Conservation (phyloP, 768 basidiomycete species). For the Candolleomyces efflorescens region DNA sequence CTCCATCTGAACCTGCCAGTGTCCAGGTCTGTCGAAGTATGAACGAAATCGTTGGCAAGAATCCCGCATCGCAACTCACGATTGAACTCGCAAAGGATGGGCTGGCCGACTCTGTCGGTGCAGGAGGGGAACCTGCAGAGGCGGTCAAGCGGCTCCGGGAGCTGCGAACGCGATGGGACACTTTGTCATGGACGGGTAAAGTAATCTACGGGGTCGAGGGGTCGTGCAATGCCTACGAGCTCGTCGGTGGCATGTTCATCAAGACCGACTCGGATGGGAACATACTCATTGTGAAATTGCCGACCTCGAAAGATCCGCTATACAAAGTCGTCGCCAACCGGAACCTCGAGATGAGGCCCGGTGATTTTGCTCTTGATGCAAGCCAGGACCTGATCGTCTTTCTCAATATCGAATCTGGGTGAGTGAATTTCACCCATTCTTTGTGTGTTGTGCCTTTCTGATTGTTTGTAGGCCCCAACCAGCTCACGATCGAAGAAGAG, state of each 20-base stretch:
- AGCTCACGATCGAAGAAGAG: constrained; percentile 6
- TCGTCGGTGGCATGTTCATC: constrained; percentile 57
- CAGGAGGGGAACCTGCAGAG: neutral
- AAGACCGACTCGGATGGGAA: constrained; percentile 25
- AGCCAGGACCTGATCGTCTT: constrained; percentile 55
- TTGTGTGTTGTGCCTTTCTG: neutral
- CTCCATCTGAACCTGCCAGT: neutral
- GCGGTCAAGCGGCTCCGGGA: neutral
- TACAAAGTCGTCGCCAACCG: constrained; percentile 17
- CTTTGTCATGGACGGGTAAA: neutral
- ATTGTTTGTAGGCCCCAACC: constrained; percentile 5
- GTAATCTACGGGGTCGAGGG: constrained; percentile 11
- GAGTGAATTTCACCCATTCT: neutral
- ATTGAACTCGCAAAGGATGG: neutral
- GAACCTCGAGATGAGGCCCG: constrained; percentile 36
- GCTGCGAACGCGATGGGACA: neutral
- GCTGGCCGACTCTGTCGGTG: neutral
- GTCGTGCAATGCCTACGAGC: constrained; percentile 45
- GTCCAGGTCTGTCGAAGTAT: constrained; percentile 2
- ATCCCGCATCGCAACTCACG: neutral
- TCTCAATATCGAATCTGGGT: constrained; percentile 20
- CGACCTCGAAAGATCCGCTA: constrained; percentile 17
- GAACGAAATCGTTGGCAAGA: neutral
- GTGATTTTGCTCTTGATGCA: constrained; percentile 65
- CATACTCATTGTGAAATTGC: constrained; percentile 20